A percentile compares a stretch with the other conserved stretches of the same genome.
phyloP scores from a whole-genome alignment of 805 yeast species.

The Candida orba region DNA sequence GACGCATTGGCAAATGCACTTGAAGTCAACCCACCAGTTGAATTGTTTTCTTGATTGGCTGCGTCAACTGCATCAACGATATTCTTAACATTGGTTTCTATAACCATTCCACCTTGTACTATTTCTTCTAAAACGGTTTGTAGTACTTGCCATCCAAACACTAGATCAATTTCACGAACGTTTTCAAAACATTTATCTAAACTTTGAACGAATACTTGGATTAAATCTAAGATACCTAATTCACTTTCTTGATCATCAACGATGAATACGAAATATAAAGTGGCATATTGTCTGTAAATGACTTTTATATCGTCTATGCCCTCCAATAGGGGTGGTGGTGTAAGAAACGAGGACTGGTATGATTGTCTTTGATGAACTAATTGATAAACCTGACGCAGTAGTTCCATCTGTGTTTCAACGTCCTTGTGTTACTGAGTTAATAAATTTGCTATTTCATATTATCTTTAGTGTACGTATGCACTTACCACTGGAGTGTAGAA shows the following conservation, averaged over 20 bases:
- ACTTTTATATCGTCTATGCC: conserved; percentile 74
- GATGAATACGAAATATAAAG: conserved; percentile 89
- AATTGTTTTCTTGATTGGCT: conserved; percentile 29
- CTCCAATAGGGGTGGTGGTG: conserved; percentile 72
- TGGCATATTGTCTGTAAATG: conserved; percentile 90
- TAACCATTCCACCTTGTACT: conserved; percentile 96
- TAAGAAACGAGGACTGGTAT: conserved; percentile 79
- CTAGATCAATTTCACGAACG: conserved; percentile 92
- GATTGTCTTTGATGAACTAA: conserved; percentile 65
- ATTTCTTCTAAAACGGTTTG: conserved; percentile 89
- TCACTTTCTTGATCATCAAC: conserved; percentile 96
- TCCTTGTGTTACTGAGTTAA: conserved; percentile 35
- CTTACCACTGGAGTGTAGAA: conserved; percentile 77
- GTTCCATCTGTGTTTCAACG: conserved; percentile 68
- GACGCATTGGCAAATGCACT: conserved; percentile 27
- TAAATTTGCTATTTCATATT: no score
- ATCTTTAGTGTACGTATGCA: no score
- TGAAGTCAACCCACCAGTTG: conserved; percentile 16
- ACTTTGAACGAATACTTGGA: conserved; percentile 95
- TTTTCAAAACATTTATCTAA: conserved; percentile 88
- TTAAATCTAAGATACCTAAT: conserved; percentile 85
- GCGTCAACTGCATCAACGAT: conserved; percentile 82
- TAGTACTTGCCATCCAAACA: conserved; percentile 97
- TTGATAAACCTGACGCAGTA: conserved; percentile 76
- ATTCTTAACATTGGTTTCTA: conserved; percentile 77